phyloP scores from a whole-genome alignment of 2,329 filamentous ascomycete genomes.

The Xylogone sp. region DNA sequence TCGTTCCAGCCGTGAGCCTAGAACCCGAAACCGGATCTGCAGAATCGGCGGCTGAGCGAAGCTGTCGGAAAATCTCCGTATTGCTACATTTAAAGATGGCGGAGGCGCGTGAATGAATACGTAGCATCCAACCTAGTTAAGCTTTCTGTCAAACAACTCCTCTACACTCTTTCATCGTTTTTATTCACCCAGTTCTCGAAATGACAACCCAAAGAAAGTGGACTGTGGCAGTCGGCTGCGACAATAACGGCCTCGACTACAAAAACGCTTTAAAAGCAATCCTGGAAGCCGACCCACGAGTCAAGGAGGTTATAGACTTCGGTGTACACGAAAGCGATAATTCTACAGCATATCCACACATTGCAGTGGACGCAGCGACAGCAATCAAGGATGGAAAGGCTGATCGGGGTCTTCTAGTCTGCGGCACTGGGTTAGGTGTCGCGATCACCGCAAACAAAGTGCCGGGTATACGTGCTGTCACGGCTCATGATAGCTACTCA shows the following conservation, averaged over 20 bases:
- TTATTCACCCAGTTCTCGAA: not conserved
- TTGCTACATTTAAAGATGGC: too few relatives aligned
- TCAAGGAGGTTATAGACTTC: conserved; percentile 68
- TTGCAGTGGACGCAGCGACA: conserved; percentile 66
- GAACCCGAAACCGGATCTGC: not conserved
- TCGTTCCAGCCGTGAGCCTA: too few relatives aligned
- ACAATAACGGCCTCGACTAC: conserved; percentile 59
- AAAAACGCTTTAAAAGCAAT: conserved; percentile 74
- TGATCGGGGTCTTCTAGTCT: conserved; percentile 78
- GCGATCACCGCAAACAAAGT: conserved; percentile 90
- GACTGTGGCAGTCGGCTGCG: not conserved
- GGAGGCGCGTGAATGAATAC: too few relatives aligned
- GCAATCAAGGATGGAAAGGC: conserved; percentile 60
- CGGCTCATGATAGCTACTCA: conserved; percentile 80
- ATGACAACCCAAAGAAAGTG: not conserved
- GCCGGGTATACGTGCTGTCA: conserved; percentile 79
- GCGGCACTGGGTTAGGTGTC: conserved; percentile 82
- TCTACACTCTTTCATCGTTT: too few relatives aligned
- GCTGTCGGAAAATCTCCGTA: not conserved
- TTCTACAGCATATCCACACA: conserved; percentile 79
- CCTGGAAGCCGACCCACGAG: conserved; percentile 63
- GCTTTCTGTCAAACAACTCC: too few relatives aligned
- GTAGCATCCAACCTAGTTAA: too few relatives aligned
- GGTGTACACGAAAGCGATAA: conserved; percentile 61
- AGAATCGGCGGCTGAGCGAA: not conserved